A percentile compares a stretch with the other conserved stretches of the same genome.
phyloP scores from a whole-genome alignment of 208 protist genomes.

The Tritrichomonas foetus region DNA sequence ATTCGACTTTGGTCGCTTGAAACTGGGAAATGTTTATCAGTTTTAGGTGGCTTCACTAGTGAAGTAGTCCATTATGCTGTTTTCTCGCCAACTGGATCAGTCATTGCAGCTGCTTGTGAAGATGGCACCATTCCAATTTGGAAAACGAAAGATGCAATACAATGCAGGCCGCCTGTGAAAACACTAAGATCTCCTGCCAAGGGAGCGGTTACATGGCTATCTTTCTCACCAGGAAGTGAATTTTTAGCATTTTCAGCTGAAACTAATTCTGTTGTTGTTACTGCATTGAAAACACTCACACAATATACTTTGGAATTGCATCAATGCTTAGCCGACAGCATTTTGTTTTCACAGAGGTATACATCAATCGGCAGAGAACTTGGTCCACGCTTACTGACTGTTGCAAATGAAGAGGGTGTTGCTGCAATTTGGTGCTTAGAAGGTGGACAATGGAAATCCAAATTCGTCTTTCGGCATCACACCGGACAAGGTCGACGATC shows the following conservation, averaged over 20 bases:
- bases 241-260: background rate
- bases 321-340: background rate
- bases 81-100: background rate
- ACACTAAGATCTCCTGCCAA: background rate
- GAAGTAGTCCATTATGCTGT: background rate
- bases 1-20: background rate
- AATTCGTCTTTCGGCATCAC: background rate
- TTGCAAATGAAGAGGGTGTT: background rate
- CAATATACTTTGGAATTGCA: background rate
- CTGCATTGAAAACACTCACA: background rate
- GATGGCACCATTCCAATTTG: background rate
- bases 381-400: background rate
- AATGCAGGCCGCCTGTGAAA: background rate
- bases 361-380: background rate
- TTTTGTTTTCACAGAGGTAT: background rate
- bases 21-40: background rate
- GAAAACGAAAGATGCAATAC: background rate
- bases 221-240: conserved; percentile 34
- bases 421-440: background rate
- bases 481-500: background rate
- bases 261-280: background rate
- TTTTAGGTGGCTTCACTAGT: background rate
- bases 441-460: background rate
- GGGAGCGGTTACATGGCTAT: background rate
- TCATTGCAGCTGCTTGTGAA: conserved; percentile 17